Base-by-base conservation (phyloP, 495 filamentous ascomycete species). In the Penicillium paxilli region DNA sequence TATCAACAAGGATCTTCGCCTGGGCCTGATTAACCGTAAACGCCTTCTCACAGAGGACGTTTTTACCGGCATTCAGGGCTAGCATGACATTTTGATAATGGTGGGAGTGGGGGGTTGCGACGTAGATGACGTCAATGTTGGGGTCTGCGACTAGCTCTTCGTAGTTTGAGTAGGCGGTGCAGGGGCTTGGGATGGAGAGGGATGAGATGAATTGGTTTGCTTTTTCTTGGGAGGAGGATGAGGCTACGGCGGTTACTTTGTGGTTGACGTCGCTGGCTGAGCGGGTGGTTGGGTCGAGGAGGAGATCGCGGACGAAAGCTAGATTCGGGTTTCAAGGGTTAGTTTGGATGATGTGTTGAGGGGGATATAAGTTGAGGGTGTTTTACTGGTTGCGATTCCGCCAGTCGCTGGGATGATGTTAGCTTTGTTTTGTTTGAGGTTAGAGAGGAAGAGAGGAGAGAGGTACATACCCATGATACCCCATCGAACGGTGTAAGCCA, bases 31-130 rank as follows among this genome's bases (percentile, higher is more conserved):
- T 97, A 52, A 93, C 88, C 0, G 92, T 96, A 63, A 98, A 88
- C 0, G 92, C 83, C 75, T 98, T 98, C 70, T 97, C 94, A 68
- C 90, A 96, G 21, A 97, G 80, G 3, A 96, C 92, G 60, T 92
- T 74, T 76, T 97, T 97, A 53, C 89, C 89, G 0, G 89, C 90
- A 53, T 89, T 80, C 19, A 96, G 74, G 44, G 83, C 87, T 30
- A 95, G 81, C 81, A 91, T 88, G 42, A 84, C 80, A 65, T 98
- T 94, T 68, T 92, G 89, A 78, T 90, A 97, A 76, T 98, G 93
- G 70, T 96, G 93, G 25, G 89, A 93, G 75, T 96, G 93, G 17
- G 93, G 93, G 2, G 93, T 97, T 14, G 93, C 92, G 47, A 97
- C 85, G 67, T 96, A 97, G 70, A 97, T 75, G 47, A 95, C 90